These are phyloP conservation scores for Gamarada debralockiae DNA, from an alignment of 495 filamentous ascomycete genomes.

Conservation along the genomic window DNA sequence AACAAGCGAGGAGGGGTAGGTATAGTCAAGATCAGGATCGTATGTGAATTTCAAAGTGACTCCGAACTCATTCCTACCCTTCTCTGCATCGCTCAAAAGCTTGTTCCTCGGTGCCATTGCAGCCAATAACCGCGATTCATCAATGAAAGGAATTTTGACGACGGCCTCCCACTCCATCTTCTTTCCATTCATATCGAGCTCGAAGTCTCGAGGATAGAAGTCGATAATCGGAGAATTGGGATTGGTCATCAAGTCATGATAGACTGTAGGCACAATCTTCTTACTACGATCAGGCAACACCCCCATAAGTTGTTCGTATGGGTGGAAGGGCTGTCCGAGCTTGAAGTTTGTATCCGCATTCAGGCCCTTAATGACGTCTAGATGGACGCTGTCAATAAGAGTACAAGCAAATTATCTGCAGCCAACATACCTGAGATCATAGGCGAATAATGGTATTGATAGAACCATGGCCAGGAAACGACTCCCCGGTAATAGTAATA, in stretches of 20 bases:
- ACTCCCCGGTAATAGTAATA: constrained; percentile 98
- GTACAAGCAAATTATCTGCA: not conserved
- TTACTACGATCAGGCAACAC: constrained; percentile 97
- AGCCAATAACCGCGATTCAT: constrained; percentile 75
- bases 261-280: constrained; percentile 84
- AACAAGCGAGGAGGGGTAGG: constrained; percentile 79
- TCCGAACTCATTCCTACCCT: constrained; percentile 82
- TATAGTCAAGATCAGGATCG: constrained; percentile 66
- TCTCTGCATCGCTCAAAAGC: constrained; percentile 71
- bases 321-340: constrained; percentile 89
- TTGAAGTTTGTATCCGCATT: constrained; percentile 87
- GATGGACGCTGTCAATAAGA: constrained; percentile 11
- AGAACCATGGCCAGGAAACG: constrained; percentile 98
- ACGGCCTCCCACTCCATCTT: constrained; percentile 99
- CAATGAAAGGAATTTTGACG: constrained; percentile 98
- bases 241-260: constrained; percentile 90
- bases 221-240: constrained; percentile 92
- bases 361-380: constrained; percentile 85
- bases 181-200: constrained; percentile 99
- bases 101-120: constrained; percentile 84
- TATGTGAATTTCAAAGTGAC: constrained; percentile 91
- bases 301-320: constrained; percentile 97
- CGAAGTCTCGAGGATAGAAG: constrained; percentile 97
- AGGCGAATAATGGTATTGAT: constrained; percentile 92
- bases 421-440: constrained; percentile 74